A percentile compares a stretch with the other conserved stretches of the same genome.
Evolutionary conservation across 169 alveolate genomes (phyloP).

Genomic region (Cryptosporidium ubiquitum): DNA sequence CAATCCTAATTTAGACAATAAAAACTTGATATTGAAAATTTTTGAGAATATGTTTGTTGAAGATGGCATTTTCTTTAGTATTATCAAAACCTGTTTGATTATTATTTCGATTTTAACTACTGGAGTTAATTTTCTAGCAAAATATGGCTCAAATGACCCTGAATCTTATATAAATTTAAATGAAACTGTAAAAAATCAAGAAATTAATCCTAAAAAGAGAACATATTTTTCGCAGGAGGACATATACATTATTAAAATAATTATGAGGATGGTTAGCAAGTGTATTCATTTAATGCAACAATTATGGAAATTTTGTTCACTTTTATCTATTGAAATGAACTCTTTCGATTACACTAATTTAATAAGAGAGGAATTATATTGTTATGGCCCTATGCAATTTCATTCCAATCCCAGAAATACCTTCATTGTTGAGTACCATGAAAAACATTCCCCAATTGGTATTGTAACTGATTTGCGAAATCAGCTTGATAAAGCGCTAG

Average conservation of each 20-base stretch:
- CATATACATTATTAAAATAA: background rate
- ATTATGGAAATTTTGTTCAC: background rate
- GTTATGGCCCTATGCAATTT: conserved; percentile 17
- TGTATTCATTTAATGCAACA: background rate
- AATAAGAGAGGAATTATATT: background rate
- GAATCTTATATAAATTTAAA: background rate
- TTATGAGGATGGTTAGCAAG: background rate
- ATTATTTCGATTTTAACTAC: background rate
- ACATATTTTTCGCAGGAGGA: background rate
- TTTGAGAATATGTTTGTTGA: conserved; percentile 24
- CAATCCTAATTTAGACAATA: background rate
- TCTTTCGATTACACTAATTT: background rate
- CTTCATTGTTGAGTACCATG: conserved; percentile 4
- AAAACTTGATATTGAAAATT: background rate
- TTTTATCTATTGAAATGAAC: background rate
- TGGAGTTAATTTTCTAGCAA: background rate
- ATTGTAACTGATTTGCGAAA: background rate
- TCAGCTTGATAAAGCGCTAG: background rate
- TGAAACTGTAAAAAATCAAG: background rate
- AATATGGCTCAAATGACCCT: background rate
- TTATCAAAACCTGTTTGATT: background rate
- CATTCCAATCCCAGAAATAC: conserved; percentile 22
- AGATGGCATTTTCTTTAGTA: background rate
- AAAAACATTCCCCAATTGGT: background rate
- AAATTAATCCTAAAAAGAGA: background rate